Base-by-base conservation (phyloP, 148 eudicot genomes). In the Cornus controversa region DNA sequence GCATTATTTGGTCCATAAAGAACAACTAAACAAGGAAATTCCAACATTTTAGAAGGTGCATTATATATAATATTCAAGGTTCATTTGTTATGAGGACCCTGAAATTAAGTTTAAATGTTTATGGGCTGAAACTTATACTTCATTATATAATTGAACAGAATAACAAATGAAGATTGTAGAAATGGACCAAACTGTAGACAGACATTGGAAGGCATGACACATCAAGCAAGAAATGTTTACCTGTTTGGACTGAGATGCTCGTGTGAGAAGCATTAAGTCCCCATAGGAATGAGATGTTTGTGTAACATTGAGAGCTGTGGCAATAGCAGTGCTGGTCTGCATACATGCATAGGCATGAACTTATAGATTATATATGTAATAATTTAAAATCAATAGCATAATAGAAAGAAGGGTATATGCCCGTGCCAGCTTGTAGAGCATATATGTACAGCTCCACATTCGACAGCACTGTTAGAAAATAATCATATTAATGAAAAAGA, bases 261-360 rank as follows among this genome's bases (percentile, higher is more conserved):
- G 90, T 70, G 84, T 67, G 70, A 92, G 78, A 85, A 94, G 96
- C 90, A 94, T 70, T 71, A 85, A 71, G 75, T 94, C 98, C 62
- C 90, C 97, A 80, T 86, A 90, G 15, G 93, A 82, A 86, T 87
- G 85, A n/a, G 91, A 89, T 79, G 98, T 90, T 80, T 88, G 94
- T 67, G 85, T 84, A 69, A 90, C 92, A 80, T 94, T 94, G 76
- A 92, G 87, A 34, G 93, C 81, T 69, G 81, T 79, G 14, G 93
- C 93, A 79, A 92, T 88, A 63, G 84, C 89, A 83, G 68, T 80
- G 72, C 89, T 80, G 71, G 98, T 94, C 96, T 94, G 94, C 81
- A 78, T n/a, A 67, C 15, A 74, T 79, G 23, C 66, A 6, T 45
- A 23, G n/a, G 15, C 47, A 81, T 22, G 23, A 28, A 40, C n/a